Base-by-base conservation (phyloP, 768 basidiomycete species). In the Suillus luteus region DNA sequence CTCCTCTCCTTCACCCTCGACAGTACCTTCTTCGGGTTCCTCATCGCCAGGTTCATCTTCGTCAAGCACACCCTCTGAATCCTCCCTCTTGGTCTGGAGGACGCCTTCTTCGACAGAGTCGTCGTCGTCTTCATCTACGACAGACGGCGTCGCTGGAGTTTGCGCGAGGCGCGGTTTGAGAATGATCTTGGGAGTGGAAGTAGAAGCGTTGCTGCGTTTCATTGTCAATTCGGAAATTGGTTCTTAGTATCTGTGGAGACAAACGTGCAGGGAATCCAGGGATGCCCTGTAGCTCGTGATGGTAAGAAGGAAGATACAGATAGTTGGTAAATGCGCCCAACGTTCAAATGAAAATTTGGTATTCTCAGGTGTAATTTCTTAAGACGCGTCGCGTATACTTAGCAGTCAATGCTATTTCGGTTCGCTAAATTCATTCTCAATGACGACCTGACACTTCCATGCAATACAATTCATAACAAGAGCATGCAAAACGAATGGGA, bases 161-260 rank as follows among this genome's bases (percentile, higher is more conserved):
- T 70, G 74, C 19, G 71, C 72, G 12, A 73, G 65, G 38, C 76
- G 78, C 1, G 79, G 79, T 55, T 77, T 81, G 63, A 79, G 78
- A 11, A 79, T 80, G 49, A 80, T 81, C 72, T 78, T 80, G 31
- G 69, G 75, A 15, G 61, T 66, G 19, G 69, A 64, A 5, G 69
- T 71, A 41, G 69, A 71, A 8, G 65, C 63, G 44, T 65, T 59
- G 27, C 24, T 11, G 40, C 73, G 73, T 37, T 70, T 74, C 73
- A 74, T 73, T 12, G n/a, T 58, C 60, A 12, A 54, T 33, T 27
- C 14, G 2, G 15, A 12, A 24, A 1, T 10, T 15, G 31, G n/a
- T 46, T 48, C n/a, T 43, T 19, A 4, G 52, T 27, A 5, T 57
- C 37, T 54, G 22, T 19, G 40, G 19, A 60, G n/a, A 22, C 14